Base-by-base conservation (phyloP, 805 yeast genomes). In the Yarrowia phangngaensis region DNA sequence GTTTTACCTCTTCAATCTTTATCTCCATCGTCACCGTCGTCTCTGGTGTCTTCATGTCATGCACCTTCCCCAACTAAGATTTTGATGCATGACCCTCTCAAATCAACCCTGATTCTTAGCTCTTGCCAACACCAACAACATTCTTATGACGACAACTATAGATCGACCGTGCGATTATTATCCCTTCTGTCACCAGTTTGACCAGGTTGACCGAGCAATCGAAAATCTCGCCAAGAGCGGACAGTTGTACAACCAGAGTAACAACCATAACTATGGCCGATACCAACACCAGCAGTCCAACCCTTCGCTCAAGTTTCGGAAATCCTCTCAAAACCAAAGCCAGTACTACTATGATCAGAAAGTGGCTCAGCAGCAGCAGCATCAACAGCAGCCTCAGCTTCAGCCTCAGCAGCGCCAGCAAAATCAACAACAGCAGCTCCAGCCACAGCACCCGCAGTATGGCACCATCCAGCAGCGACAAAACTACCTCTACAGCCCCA, bases 141-240 rank as follows among this genome's bases (percentile, higher is more conserved):
- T 7, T 9, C 24, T 9, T 9, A 13, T 3, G 14, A 38, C 27
- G 45, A 38, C 45, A 9, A 17, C 45, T 32, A 38, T 38, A 38
- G 45, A 38, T 14, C 45, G 45, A 17, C 45, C 45, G 24, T 38
- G 45, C 32, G 50, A 45, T 19, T 33, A 31, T 26, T 26, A 45
- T n/a, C 40, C 50, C 12, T 45, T 45, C 27, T 31, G 50, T 13
- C 40, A 24, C 32, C 50, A 45, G 40, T 33, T 45, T 19, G 50
- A 45, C 16, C 40, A 32, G 40, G 40, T 45, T 8, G 50, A 45
- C 40, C 40, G 40, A 8, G 40, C 50, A 19, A 32, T 45, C 27
- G 50, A 45, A 24, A 32, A 16, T 26, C 41, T 45, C 11, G 50
- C 26, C 40, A 45, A 45, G 32, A 23, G 40, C 30, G 48, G 48